Conservation (phyloP, 2,329 filamentous ascomycete species). For the Penicillium sp. region DNA sequence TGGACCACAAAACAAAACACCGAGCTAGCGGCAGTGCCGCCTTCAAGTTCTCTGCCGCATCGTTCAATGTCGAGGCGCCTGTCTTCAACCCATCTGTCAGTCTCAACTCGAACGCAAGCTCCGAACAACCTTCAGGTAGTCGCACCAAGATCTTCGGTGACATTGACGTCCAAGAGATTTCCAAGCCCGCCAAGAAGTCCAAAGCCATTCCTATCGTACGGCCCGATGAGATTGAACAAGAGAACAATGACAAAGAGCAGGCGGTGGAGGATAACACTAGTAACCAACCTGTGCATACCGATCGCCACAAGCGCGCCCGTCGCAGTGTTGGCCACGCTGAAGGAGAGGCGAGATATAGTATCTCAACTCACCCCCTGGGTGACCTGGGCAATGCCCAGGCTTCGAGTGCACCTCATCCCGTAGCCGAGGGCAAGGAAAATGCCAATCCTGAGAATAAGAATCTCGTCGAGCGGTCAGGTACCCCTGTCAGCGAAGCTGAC, state of each 20-base stretch:
- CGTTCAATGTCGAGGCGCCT: slow-evolving; percentile 74
- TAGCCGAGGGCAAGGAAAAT: slow-evolving; percentile 41
- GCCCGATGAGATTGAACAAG: slow-evolving; percentile 56
- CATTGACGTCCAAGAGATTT: slow-evolving; percentile 62
- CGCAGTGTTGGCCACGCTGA: slow-evolving; percentile 66
- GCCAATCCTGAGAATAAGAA: slow-evolving; percentile 42
- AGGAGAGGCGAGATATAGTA: slow-evolving; percentile 72
- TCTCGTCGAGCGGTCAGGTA: slow-evolving; percentile 27
- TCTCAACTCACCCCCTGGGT: slow-evolving; percentile 40
- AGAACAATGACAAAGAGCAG: slow-evolving; percentile 37
- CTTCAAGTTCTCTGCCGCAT: slow-evolving; percentile 68
- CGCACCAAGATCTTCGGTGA: slow-evolving; percentile 63
- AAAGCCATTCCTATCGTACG: slow-evolving; percentile 81
- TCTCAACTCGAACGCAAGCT: slow-evolving; percentile 26
- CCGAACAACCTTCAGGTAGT: slow-evolving; percentile 21
- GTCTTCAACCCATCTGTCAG: slow-evolving; percentile 64
- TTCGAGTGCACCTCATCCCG: slow-evolving; percentile 24
- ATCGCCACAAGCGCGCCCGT: slow-evolving; percentile 72
- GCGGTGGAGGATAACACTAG: slow-evolving; percentile 55
- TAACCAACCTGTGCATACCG: slow-evolving; percentile 63
- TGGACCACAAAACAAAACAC: slow-evolving; percentile 14
- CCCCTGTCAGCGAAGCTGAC: slow-evolving; percentile 40
- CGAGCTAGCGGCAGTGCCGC: slow-evolving; percentile 22
- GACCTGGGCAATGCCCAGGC: slow-evolving; percentile 33
- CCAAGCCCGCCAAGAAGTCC: slow-evolving; percentile 67